Evolutionary conservation across 495 filamentous ascomycete species (phyloP), one percentile per base, ranked within the genome.

Genomic region (Daldinia decipiens): DNA sequence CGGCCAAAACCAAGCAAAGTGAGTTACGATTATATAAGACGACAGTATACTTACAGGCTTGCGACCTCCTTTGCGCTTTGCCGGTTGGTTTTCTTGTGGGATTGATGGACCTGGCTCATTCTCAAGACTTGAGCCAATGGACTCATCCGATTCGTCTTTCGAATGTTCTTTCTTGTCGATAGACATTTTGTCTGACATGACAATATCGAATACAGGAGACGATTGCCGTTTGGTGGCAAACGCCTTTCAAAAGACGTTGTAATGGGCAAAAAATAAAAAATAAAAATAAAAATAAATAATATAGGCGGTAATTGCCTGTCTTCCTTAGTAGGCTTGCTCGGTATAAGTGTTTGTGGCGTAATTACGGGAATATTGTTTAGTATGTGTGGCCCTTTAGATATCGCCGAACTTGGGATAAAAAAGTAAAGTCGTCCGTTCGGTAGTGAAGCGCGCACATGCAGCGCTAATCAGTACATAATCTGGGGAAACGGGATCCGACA

Each of bases 41-140:
- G 11, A 47, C 4, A 11, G 21, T 40, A 39, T 58, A 89, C 92
- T 77, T 89, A 99, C 95, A 74, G 95, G 95, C 82, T 99, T 99
- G 66, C 95, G 88, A 43, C 95, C 95, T 77, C 95, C 95, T 82
- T 99, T 99, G 74, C 96, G 88, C 84, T 98, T 99, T 78, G 82
- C 82, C 57, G 83, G 82, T 72, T 85, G 82, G 74, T 78, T 79
- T 65, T 85, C 82, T 62, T 78, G 79, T 19, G 79, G 76, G 29
- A 75, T 68, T 61, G 67, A 76, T 45, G 79, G 72, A 58, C 79
- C 79, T 19, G 74, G 71, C 39, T 85, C 86, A 67, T 81, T 82
- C 55, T 86, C 85, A 0, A 84, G 84, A 60, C 83, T 86, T 43
- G 85, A 86, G 39, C 79, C 85, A 76, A 84, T 83, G 11, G 86